Percentiles rank a stretch among this genome's conserved stretches.
phyloP scores from a whole-genome alignment of 148 eudicot species.

The Amaranthus hypochondriacus region DNA sequence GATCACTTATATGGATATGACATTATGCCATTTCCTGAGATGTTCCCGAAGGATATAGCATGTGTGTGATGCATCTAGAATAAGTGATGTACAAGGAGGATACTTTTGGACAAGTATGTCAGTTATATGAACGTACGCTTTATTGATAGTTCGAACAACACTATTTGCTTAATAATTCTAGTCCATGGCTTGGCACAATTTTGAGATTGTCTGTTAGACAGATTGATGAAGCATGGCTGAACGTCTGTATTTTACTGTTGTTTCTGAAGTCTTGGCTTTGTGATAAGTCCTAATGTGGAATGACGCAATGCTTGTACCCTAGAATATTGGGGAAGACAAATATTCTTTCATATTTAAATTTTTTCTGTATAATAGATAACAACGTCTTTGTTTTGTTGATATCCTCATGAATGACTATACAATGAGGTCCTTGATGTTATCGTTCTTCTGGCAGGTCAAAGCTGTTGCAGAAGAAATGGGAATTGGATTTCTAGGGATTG shows the following conservation, averaged over 20 bases:
- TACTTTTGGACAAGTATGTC: not conserved
- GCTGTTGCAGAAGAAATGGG: conserved; percentile 99
- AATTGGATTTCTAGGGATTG: conserved; percentile 90
- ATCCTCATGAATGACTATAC: not conserved
- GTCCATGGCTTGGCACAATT: not conserved
- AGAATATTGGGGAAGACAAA: conserved; percentile 2
- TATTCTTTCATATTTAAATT: not conserved
- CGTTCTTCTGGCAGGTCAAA: conserved; percentile 57
- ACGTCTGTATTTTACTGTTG: not conserved
- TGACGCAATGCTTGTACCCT: not conserved
- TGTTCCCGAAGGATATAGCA: not conserved
- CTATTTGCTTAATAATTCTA: not conserved
- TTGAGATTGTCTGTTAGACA: not conserved
- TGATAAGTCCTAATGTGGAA: not conserved
- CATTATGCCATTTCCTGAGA: not conserved
- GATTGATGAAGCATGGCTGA: conserved; percentile 3
- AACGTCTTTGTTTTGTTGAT: not conserved
- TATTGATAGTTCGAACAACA: not conserved
- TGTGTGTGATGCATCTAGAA: not conserved
- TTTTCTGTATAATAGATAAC: not conserved
- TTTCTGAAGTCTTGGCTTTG: not conserved
- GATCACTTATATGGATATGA: not conserved
- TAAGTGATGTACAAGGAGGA: not conserved
- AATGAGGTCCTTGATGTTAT: conserved; percentile 4
- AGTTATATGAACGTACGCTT: not conserved